Percentiles rank a stretch among this genome's conserved stretches.
Evolutionary conservation across 1,284 basidiomycete species (phyloP).

Genomic region (Pseudozyma tsukubaensis): DNA sequence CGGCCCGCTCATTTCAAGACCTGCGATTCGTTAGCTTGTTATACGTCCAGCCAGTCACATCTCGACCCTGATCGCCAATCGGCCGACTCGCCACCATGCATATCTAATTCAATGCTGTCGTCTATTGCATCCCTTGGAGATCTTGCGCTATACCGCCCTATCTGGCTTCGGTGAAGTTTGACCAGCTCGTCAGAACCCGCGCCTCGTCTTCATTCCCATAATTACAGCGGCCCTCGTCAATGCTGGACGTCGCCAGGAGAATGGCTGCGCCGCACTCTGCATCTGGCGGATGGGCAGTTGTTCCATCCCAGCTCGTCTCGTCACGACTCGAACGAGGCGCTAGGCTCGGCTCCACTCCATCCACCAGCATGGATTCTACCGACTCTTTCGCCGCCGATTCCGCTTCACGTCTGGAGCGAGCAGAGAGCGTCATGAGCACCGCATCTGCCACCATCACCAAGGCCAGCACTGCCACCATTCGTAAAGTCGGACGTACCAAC

Average conservation of each 20-base stretch:
- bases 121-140: not conserved
- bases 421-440: slow-evolving; percentile 45
- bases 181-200: no score
- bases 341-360: slow-evolving; percentile 20
- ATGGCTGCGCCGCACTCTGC: slow-evolving; percentile 20
- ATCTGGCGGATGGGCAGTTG: slow-evolving; percentile 24
- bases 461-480: slow-evolving; percentile 43
- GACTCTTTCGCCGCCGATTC: not conserved
- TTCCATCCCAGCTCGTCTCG: slow-evolving; percentile 38
- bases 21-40: not conserved
- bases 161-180: no score
- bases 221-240: not conserved
- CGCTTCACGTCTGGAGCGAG: slow-evolving; percentile 16
- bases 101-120: slow-evolving; percentile 1
- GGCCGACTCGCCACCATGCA: not conserved
- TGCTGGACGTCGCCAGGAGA: slow-evolving; percentile 28
- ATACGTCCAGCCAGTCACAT: not conserved
- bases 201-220: no score
- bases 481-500: slow-evolving; percentile 23
- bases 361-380: slow-evolving; percentile 27
- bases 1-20: not conserved
- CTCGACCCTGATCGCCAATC: not conserved
- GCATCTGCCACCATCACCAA: slow-evolving; percentile 41
- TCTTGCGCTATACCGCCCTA: not conserved
- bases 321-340: slow-evolving; percentile 39